Evolutionary conservation across 1,139 yeast genomes (phyloP), one percentile per base, ranked within the genome.

Genomic region (Chernovozyma sophiae-reginae): DNA sequence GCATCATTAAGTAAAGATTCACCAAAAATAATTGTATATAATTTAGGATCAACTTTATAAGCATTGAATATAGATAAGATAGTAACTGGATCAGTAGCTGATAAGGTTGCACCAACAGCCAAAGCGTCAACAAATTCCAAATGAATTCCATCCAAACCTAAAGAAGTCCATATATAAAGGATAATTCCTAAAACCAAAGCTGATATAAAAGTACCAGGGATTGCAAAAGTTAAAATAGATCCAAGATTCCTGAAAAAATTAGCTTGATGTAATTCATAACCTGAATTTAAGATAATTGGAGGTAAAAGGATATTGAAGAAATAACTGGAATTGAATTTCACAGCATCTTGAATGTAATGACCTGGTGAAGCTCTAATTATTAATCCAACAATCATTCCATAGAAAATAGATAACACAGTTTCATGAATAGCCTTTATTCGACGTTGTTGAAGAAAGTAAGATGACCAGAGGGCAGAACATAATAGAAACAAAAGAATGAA

Each of bases 71-170:
- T 94, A 12, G 97, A 89, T 49, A 94, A 67, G 53, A 94, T 92
- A 1, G 99, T 94, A 25, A 94, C 97, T 0, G 99, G 99, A 58
- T 94, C 99, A 1, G 99, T 94, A 17, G 99, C 99, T 0, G 96
- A 86, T 34, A 94, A 72, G 0, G 98, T 90, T 3, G 99, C 98
- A 11, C 98, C 99, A 10, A 94, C 96, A 0, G 96, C 92, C 42
- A 94, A 72, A 0, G 98, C 97, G 58, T 92, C 97, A 19, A 92
- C 96, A 62, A 92, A 89, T 38, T 96, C 92, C 41, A 94, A 78
- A 44, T 81, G 68, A 36, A 92, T 78, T 23, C 92, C 86, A 57
- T 94, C 99, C 32, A 94, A 61, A 0, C 98, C 98, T 46, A 92
- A 61, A 3, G 87, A 77, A 0, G 98, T 87, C 95, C 97, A 94